Base-by-base conservation (phyloP, 805 yeast genomes). In the Candida boidinii region DNA sequence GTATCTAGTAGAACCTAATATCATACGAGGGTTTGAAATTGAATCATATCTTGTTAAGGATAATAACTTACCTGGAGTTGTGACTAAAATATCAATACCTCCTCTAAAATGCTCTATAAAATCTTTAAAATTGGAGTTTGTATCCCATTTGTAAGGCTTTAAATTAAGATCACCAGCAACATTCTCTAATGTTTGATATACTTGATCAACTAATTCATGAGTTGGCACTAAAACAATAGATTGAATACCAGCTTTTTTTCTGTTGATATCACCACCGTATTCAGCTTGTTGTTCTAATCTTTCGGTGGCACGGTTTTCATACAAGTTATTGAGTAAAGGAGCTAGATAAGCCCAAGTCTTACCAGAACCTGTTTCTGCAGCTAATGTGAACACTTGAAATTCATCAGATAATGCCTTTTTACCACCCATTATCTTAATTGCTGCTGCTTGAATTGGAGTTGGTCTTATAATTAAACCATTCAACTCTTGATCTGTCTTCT, bases 361-460 rank as follows among this genome's bases (percentile, higher is more conserved):
- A 7, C 98, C 98, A 0, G 95, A 81, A 0, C 98, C 98, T 0
- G 98, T 90, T 53, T 92, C 97, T 3, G 96, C 95, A 1, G 97
- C 96, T 34, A 90, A 56, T 2, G 92, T 74, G 62, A 74, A 85
- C 1, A 79, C 69, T 42, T 76, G 75, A 30, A 76, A 46, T 37
- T 65, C 58, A 7, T 53, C 55, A 15, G 38, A 43, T 9, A 45
- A 35, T 5, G 54, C 47, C 16, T 62, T 51, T 26, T 68, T 58
- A 4, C 70, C 54, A 38, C 64, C 66, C 33, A 75, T 68, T 19
- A 75, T 66, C 43, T 73, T 67, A 26, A 84, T 71, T 5, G 92
- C 79, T 5, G 88, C 79, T 4, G 73, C 66, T 57, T 90, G 98
- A 27, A 90, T 82, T 2, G 92, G 85, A 0, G 95, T 76, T 9